phyloP scores from a whole-genome alignment of 495 filamentous ascomycete genomes.

The Patellaria atrata region DNA sequence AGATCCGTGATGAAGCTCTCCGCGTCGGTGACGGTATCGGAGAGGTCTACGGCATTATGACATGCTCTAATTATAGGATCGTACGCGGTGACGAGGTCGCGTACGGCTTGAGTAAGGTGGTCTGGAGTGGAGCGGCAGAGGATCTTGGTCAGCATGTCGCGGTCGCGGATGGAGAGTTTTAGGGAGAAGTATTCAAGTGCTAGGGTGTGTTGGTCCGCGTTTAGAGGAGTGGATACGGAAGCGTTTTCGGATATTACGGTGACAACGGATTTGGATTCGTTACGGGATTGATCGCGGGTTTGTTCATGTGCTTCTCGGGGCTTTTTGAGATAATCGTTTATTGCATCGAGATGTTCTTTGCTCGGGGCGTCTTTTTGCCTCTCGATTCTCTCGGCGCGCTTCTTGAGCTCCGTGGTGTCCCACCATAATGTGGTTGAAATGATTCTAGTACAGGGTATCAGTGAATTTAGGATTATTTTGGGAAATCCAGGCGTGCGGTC shows the following conservation, averaged over 20 bases:
- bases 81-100: conserved; percentile 41
- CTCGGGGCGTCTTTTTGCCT: conserved; percentile 32
- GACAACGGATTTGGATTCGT: conserved; percentile 36
- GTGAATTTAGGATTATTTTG: neutral
- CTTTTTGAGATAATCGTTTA: conserved; percentile 35
- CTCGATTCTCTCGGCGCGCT: conserved; percentile 38
- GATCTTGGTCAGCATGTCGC: conserved; percentile 41
- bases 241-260: conserved; percentile 34
- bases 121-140: conserved; percentile 46
- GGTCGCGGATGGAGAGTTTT: conserved; percentile 43
- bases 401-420: conserved; percentile 44
- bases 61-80: conserved; percentile 51
- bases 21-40: conserved; percentile 39
- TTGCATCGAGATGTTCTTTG: conserved; percentile 34
- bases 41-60: conserved; percentile 50
- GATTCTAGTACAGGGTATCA: conserved; percentile 37
- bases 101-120: conserved; percentile 40
- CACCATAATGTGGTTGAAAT: conserved; percentile 46
- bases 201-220: conserved; percentile 33
- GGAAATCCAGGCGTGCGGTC: neutral
- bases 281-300: conserved; percentile 18
- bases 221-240: conserved; percentile 18
- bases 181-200: conserved; percentile 45
- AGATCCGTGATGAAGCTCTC: conserved; percentile 47
- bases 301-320: conserved; percentile 36